Evolutionary conservation across 306 rosid genomes (phyloP).

Genomic region (Abrus pulchellus): DNA sequence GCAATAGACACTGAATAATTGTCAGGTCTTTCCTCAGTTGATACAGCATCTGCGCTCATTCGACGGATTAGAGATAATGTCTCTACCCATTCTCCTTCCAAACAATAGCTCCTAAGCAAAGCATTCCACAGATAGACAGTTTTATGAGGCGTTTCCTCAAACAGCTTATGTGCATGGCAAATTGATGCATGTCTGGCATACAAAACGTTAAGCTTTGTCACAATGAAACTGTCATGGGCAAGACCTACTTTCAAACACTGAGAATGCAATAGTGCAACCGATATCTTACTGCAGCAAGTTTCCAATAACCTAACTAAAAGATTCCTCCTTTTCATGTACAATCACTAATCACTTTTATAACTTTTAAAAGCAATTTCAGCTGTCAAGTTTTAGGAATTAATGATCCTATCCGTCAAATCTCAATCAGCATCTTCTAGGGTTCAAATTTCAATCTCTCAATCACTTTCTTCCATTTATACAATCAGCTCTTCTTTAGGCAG

Average conservation of each 20-base stretch:
- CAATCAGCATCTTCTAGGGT: constrained; percentile 12
- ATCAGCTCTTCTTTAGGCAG: neutral
- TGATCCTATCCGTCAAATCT: neutral
- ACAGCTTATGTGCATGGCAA: constrained; percentile 59
- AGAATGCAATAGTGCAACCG: constrained; percentile 62
- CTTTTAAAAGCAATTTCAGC: neutral
- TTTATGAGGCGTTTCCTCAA: constrained; percentile 67
- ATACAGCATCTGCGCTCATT: constrained; percentile 55
- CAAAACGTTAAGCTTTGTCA: constrained; percentile 64
- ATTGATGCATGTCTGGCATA: constrained; percentile 59
- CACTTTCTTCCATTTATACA: neutral
- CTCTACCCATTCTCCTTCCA: constrained; percentile 61
- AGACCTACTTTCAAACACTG: constrained; percentile 64
- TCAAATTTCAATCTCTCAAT: constrained; percentile 22
- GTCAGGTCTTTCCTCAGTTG: constrained; percentile 61
- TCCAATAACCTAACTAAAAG: constrained; percentile 58
- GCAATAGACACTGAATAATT: constrained; percentile 67
- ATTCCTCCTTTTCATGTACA: constrained; percentile 64
- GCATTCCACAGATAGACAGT: constrained; percentile 73
- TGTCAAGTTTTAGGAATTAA: neutral
- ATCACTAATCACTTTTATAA: constrained; percentile 3
- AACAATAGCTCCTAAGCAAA: constrained; percentile 64
- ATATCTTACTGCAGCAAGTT: constrained; percentile 50
- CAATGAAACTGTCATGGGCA: constrained; percentile 66
- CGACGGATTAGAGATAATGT: constrained; percentile 58